These are phyloP conservation scores for Eutrema heterophyllum DNA, from an alignment of 345 rosid species.

Conservation along the genomic window DNA sequence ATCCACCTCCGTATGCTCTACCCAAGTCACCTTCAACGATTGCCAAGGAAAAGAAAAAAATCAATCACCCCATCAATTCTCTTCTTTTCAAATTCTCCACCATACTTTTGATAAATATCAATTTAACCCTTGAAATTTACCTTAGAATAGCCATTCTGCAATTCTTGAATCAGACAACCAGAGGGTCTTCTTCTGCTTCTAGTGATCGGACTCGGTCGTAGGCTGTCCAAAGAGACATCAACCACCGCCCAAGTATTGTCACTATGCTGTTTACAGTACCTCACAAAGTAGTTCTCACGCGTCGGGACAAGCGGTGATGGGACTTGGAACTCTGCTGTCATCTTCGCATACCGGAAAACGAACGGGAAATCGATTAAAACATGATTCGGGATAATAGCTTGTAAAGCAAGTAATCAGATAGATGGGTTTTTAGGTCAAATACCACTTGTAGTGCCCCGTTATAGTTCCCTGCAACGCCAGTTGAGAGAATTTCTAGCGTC, in stretches of 20 bases:
- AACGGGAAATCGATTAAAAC: neutral
- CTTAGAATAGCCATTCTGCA: slow-evolving; percentile 95
- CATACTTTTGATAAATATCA: neutral
- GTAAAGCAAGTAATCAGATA: slow-evolving; percentile 10
- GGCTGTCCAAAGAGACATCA: slow-evolving; percentile 81
- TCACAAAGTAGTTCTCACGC: slow-evolving; percentile 70
- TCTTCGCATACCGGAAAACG: slow-evolving; percentile 36
- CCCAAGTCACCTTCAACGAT: slow-evolving; percentile 64
- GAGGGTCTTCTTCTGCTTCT: slow-evolving; percentile 86
- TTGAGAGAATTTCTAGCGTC: slow-evolving; percentile 88
- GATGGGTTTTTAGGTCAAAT: neutral
- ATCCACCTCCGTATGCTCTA: slow-evolving; percentile 84
- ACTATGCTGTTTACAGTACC: slow-evolving; percentile 79
- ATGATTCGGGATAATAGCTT: neutral
- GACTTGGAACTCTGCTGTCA: slow-evolving; percentile 94
- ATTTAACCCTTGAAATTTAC: slow-evolving; percentile 25
- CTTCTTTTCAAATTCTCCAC: neutral
- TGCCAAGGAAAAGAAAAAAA: neutral
- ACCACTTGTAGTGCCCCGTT: slow-evolving; percentile 99
- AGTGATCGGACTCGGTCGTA: slow-evolving; percentile 41
- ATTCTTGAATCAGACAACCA: slow-evolving; percentile 85
- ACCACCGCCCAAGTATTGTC: slow-evolving; percentile 92
- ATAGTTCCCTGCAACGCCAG: slow-evolving; percentile 96
- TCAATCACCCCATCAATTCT: neutral
- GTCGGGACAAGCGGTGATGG: slow-evolving; percentile 86